These are phyloP conservation scores for Penstemon eatonii DNA, from an alignment of 257 asterid species.

Conservation along the genomic window DNA sequence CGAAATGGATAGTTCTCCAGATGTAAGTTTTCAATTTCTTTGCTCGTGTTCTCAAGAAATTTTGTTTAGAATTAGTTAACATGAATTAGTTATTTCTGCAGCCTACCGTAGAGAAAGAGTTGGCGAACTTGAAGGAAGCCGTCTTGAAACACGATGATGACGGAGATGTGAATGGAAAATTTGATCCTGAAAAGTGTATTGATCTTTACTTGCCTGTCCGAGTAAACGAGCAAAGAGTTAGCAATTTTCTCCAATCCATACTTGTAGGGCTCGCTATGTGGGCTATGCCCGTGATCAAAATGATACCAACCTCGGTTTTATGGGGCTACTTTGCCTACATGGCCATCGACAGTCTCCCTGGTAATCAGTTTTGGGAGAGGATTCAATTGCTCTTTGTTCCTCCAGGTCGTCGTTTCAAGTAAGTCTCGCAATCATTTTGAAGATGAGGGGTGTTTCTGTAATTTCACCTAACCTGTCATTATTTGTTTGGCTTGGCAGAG, in stretches of 20 bases:
- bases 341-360: slow-evolving; percentile 97
- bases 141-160: slow-evolving; percentile 64
- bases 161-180: slow-evolving; percentile 35
- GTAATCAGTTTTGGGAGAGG: slow-evolving; percentile 97
- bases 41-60: not conserved
- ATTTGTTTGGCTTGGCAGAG: slow-evolving; percentile 39
- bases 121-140: slow-evolving; percentile 79
- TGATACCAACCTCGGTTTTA: slow-evolving; percentile 89
- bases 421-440: slow-evolving; percentile 29
- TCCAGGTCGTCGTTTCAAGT: slow-evolving; percentile 89
- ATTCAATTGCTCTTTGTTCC: slow-evolving; percentile 69
- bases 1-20: slow-evolving; percentile 73
- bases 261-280: slow-evolving; percentile 74
- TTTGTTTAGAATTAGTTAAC: not conserved
- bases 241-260: slow-evolving; percentile 84
- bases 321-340: slow-evolving; percentile 99
- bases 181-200: slow-evolving; percentile 77
- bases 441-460: not conserved
- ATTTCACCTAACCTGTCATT: not conserved
- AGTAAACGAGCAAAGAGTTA: slow-evolving; percentile 91
- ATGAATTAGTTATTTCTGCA: slow-evolving; percentile 27
- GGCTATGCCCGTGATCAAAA: slow-evolving; percentile 68
- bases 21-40: slow-evolving; percentile 42
- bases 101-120: slow-evolving; percentile 61
- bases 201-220: slow-evolving; percentile 89